These are phyloP conservation scores for Alloteropsis semialata DNA, from an alignment of 176 grass and related monocot genomes.

Conservation along the genomic window DNA sequence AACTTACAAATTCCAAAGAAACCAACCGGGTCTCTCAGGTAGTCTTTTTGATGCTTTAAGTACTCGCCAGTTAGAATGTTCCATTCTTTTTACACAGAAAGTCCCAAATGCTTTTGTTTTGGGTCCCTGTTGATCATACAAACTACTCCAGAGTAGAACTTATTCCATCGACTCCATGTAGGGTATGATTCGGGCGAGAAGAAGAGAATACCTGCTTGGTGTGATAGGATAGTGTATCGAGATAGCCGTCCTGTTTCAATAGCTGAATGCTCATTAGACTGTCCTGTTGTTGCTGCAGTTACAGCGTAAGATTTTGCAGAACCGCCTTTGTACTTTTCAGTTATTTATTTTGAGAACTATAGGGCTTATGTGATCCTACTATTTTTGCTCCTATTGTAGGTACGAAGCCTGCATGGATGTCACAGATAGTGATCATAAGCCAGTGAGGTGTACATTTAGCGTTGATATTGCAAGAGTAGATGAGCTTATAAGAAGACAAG, in stretches of 20 bases:
- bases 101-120: too few relatives aligned
- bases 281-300: constrained; percentile 78
- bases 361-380: neutral
- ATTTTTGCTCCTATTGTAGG: constrained; percentile 43
- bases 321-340: neutral
- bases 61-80: too few relatives aligned
- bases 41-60: too few relatives aligned
- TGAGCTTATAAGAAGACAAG: constrained; percentile 71
- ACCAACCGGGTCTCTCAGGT: constrained; percentile 70
- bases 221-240: constrained; percentile 86
- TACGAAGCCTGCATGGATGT: constrained; percentile 96
- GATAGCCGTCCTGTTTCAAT: constrained; percentile 57
- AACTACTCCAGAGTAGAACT: too few relatives aligned
- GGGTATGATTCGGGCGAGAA: constrained; percentile 94
- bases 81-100: too few relatives aligned
- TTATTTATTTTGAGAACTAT: neutral
- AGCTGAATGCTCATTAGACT: constrained; percentile 59
- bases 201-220: constrained; percentile 95
- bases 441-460: constrained; percentile 75
- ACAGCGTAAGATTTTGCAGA: constrained; percentile 56
- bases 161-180: too few relatives aligned
- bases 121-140: too few relatives aligned
- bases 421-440: constrained; percentile 90
- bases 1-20: constrained; percentile 94
- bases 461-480: constrained; percentile 84